Evolutionary conservation across 805 yeast species (phyloP).

Genomic region (Teunomyces pallodes): DNA sequence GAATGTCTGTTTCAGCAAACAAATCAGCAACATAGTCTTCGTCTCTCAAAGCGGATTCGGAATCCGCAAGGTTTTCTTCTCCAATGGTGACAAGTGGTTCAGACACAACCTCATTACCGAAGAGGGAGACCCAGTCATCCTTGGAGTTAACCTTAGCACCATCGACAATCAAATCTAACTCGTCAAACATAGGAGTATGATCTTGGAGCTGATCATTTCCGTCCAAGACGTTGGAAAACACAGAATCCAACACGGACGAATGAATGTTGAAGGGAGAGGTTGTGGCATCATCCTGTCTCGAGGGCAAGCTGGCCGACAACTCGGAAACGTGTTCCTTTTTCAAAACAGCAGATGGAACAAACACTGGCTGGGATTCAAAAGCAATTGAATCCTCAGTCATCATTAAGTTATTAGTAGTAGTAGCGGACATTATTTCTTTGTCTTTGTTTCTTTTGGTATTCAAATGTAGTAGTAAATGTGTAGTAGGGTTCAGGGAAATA

Average conservation of each 20-base stretch:
- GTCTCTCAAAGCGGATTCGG: constrained; percentile 3
- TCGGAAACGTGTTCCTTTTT: constrained; percentile 4
- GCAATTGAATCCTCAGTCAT: constrained; percentile 14
- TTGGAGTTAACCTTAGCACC: constrained; percentile 37
- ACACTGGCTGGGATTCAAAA: constrained; percentile 23
- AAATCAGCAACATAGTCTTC: constrained; percentile 6
- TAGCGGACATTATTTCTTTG: constrained; percentile 23
- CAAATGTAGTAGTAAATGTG: constrained; percentile 4
- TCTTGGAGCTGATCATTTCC: constrained; percentile 33
- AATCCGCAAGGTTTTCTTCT: constrained; percentile 10
- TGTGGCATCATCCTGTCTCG: constrained; percentile 8
- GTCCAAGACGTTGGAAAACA: constrained; percentile 42
- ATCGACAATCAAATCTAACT: constrained; percentile 42
- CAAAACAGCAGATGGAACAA: constrained; percentile 15
- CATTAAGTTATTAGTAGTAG: constrained; percentile 10
- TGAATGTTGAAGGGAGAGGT: constrained; percentile 53
- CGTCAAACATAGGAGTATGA: constrained; percentile 61
- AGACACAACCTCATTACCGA: constrained; percentile 24
- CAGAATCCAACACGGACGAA: constrained; percentile 50
- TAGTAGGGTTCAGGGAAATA: neutral
- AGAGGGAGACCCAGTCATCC: constrained; percentile 64
- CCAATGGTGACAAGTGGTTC: constrained; percentile 1
- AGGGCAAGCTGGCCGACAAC: constrained; percentile 7
- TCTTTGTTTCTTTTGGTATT: constrained; percentile 8
- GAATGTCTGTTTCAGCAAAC: constrained; percentile 4